Evolutionary conservation across 2,329 filamentous ascomycete genomes (phyloP), one percentile per base, ranked within the genome.

Genomic region (Claviceps capensis): DNA sequence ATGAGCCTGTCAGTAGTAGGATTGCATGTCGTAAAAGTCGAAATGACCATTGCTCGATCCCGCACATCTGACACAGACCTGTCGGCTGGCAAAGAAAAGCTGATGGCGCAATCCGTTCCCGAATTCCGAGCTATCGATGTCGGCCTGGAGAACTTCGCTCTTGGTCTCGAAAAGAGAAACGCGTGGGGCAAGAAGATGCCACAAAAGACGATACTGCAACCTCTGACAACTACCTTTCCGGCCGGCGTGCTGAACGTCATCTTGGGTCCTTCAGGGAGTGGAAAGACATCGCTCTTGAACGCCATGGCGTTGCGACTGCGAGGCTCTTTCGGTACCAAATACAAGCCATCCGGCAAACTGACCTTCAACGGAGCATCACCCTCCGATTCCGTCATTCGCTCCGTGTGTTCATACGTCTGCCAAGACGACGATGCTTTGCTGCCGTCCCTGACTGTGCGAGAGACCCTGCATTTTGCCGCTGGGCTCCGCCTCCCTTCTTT

Each of bases 181-280:
- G 53, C 73, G 0, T 66, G 69, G 1, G 77, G 78, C 8, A 75
- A 72, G 58, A 79, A 69, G 53, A 55, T 76, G 1, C 74, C 75
- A 0, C 70, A 66, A 1, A 80, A 78, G 61, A 73, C 67, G 0
- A 88, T 90, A 11, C 67, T 90, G 14, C 75, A 82, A 51, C 82
- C 83, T 0, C 73, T 89, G 13, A 81, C 75, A 1, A 72, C 83
- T 0, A 79, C 76, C 0, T 89, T 90, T 57, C 73, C 79, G 47
- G 77, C 86, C 0, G 84, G 85, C 0, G 71, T 77, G 14, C 62
- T 90, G 14, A 89, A 89, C 56, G 76, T 88, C 23, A 86, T 90
- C 56, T 88, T 89, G 85, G 86, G 86, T 0, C 86, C 86, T 0
- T 88, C 84, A 0, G 86, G 86, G 0, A 84, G 80, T 46, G 86